Base-by-base conservation (phyloP, 2,329 filamentous ascomycete genomes). In the Chrysoporthe austroafricana region DNA sequence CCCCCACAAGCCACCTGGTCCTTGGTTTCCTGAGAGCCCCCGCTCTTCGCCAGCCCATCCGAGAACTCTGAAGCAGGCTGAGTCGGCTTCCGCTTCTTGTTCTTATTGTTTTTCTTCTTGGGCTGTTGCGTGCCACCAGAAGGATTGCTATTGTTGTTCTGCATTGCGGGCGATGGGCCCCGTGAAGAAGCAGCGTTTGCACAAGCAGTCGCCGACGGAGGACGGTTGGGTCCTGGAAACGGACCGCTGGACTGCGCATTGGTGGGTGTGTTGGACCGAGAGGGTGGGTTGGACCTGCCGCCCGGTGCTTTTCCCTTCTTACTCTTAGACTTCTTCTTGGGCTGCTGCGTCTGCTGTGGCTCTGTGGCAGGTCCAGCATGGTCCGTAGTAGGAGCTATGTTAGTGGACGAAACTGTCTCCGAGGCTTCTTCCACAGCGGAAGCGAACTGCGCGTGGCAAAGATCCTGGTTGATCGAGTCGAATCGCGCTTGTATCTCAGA, bases 21-120 rank as follows among this genome's bases (percentile, higher is more conserved):
- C 57, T 52, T 56, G 21, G 52, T 44, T 32, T 64, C 61, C 48
- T 62, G 48, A 52, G 36, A 44, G n/a, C 42, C 64, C 14, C 39
- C 62, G 57, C 48, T 54, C 61, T 62, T 67, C 42, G 57, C 58
- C 52, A 64, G 34, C 36, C 57, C 67, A 16, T 52, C 57, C 1
- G 50, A 36, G 39, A 48, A 13, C 34, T 36, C 54, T 18, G 63
- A 58, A 14, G 16, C 59, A 14, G 48, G n/a, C 42, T 56, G 52
- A 11, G 56, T 18, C 39, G 57, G 32, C 50, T 68, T 69, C 34
- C 48, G 58, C 63, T 71, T 69, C 48, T 68, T 67, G 34, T 60
- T 59, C 26, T 68, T 63, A 18, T 50, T 59, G 16, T 62, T 56
- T 18, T 62, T 66, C 32, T 69, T 66, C 34, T 46, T 62, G 14